phyloP scores from a whole-genome alignment of 2,329 filamentous ascomycete species.

The Penicillium verrucosum region DNA sequence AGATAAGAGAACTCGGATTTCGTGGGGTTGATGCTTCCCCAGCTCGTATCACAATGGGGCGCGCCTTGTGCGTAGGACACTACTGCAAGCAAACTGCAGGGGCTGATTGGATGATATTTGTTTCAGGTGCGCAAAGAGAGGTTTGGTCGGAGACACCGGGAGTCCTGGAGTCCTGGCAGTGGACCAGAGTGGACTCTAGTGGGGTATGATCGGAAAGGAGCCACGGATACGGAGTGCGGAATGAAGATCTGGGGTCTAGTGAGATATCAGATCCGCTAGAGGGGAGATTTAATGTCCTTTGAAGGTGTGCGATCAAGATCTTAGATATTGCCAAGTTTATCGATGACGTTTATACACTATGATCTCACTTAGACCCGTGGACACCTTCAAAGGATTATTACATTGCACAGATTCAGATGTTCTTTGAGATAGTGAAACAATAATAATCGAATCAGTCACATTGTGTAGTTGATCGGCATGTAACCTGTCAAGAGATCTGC shows the following conservation, averaged over 20 bases:
- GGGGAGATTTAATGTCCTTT: neutral
- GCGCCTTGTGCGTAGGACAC: neutral
- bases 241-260: conserved; percentile 1
- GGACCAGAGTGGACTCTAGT: neutral
- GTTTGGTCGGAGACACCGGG: neutral
- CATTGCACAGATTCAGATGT: neutral
- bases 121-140: neutral
- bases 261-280: neutral
- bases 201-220: neutral
- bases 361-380: neutral
- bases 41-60: neutral
- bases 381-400: neutral
- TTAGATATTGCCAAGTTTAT: neutral
- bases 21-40: neutral
- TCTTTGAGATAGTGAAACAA: neutral
- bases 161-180: neutral
- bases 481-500: neutral
- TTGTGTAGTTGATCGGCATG: neutral
- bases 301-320: neutral
- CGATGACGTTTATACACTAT: neutral
- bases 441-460: neutral
- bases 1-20: conserved; percentile 1
- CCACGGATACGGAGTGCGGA: neutral
- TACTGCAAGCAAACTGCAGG: neutral
- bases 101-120: neutral